Conservation (phyloP, 345 rosid species). For the Salix dunnii region DNA sequence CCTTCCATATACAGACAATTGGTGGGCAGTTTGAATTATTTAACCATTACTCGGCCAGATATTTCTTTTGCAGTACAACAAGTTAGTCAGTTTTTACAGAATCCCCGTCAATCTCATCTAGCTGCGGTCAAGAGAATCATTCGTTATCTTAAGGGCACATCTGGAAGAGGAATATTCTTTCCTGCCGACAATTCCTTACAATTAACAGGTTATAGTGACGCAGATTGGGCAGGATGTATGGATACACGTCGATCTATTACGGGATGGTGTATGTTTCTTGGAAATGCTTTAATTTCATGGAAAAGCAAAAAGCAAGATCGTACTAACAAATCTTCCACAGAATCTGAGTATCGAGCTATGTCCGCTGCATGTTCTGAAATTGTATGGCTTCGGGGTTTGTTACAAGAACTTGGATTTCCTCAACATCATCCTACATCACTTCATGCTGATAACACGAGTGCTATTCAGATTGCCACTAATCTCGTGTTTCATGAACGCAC, state of each 20-base stretch:
- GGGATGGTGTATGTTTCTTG: conserved; percentile 4
- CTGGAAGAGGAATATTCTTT: not conserved
- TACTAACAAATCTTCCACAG: not conserved
- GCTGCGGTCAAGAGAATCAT: no score
- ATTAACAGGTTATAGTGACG: not conserved
- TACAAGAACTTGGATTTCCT: no score
- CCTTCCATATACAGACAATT: not conserved
- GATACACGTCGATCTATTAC: not conserved
- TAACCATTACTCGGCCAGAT: not conserved
- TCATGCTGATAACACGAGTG: no score
- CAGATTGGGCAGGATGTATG: not conserved
- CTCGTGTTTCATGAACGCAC: no score
- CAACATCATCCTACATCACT: no score
- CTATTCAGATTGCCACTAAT: no score
- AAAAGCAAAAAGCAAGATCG: not conserved
- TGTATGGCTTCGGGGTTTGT: no score
- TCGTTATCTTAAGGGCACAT: not conserved
- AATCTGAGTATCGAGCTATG: not conserved
- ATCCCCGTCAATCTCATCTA: no score
- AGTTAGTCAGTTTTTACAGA: no score
- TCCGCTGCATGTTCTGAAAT: no score
- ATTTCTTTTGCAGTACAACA: no score
- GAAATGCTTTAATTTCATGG: not conserved
- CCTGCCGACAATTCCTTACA: not conserved
- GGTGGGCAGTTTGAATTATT: conserved; percentile 4